Base-by-base conservation (phyloP, 139 green algal species). In the Tetraselmis chui region DNA sequence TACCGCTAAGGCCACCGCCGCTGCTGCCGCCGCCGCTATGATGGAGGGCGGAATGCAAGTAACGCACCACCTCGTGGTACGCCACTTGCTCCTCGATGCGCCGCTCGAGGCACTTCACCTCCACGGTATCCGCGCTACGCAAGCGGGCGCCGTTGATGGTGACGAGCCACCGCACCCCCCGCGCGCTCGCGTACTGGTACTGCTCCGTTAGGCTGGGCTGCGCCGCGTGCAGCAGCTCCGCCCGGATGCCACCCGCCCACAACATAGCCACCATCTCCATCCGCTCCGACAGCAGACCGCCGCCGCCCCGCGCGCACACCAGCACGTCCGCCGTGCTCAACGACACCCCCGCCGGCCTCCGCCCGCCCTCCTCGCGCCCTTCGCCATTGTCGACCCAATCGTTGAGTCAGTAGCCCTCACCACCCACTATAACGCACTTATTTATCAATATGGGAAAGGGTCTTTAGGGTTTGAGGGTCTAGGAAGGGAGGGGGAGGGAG, bases 151-250 rank as follows among this genome's bases (percentile, higher is more conserved):
- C 82, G 82, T 93, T 82, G 11, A 97, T 82, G 29, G 95, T 93
- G 75, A 95, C 92, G 59, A 98, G 87, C 88, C 89, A 96, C 22
- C 87, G 83, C 31, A 94, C 93, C 76, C 86, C 86, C 18, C 87
- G 83, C 2, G 31, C 78, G 28, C 87, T 82, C 0, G 93, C 94
- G 75, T 93, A 94, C 83, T 94, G 92, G 85, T 95, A 97, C 89
- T 98, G 93, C 45, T 91, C 90, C 0, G 88, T 93, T 67, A 93
- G 76, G 59, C 81, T 90, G 32, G 94, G 94, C 23, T 84, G 79
- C 2, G 83, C 79, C 0, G 84, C 77, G 0, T 85, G 89, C 83
- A 96, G 74, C 78, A 93, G 83, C 85, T 95, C 91, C 0, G 94
- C 91, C 5, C 81, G 76, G 0, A 97, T 81, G 75, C 94, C 94